Conservation (phyloP, 2,329 filamentous ascomycete genomes). For the Phaeophleospora eucalypticola region DNA sequence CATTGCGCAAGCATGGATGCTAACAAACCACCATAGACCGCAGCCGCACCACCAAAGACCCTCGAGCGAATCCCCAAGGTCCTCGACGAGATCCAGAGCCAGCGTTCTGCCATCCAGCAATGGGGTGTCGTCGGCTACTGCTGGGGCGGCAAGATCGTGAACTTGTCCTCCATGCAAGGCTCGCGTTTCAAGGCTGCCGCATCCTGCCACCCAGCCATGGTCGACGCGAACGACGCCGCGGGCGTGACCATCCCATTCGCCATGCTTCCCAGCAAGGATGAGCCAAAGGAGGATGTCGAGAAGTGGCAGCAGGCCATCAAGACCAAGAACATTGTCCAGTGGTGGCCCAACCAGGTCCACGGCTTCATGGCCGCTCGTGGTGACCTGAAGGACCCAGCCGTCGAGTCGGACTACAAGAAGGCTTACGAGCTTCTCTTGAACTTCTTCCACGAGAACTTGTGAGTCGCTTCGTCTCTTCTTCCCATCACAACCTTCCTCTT, state of each 20-base stretch:
- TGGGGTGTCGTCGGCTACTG: constrained; percentile 61
- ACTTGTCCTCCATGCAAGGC: constrained; percentile 48
- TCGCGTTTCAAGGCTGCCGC: constrained; percentile 56
- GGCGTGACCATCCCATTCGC: constrained; percentile 54
- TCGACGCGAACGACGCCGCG: constrained; percentile 55
- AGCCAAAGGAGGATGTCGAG: constrained; percentile 50
- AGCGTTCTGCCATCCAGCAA: constrained; percentile 45
- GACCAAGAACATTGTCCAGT: constrained; percentile 45
- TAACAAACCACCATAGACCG: constrained; percentile 31
- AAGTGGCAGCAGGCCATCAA: constrained; percentile 48
- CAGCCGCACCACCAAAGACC: constrained; percentile 56
- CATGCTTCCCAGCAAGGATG: constrained; percentile 56
- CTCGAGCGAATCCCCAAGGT: constrained; percentile 54
- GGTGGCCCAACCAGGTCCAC: constrained; percentile 44
- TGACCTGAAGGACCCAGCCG: constrained; percentile 45
- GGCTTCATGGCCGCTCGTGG: constrained; percentile 33
- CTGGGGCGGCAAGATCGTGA: constrained; percentile 56
- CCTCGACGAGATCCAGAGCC: constrained; percentile 51
- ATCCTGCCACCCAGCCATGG: constrained; percentile 57
- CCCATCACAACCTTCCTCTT: not conserved
- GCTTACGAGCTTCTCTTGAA: constrained; percentile 48
- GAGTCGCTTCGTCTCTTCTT: constrained; percentile 29
- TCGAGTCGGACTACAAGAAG: constrained; percentile 48
- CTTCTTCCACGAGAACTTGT: constrained; percentile 53
- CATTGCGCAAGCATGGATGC: not conserved